Evolutionary conservation across 495 filamentous ascomycete species (phyloP).

Genomic region (Aspergillus wentii): DNA sequence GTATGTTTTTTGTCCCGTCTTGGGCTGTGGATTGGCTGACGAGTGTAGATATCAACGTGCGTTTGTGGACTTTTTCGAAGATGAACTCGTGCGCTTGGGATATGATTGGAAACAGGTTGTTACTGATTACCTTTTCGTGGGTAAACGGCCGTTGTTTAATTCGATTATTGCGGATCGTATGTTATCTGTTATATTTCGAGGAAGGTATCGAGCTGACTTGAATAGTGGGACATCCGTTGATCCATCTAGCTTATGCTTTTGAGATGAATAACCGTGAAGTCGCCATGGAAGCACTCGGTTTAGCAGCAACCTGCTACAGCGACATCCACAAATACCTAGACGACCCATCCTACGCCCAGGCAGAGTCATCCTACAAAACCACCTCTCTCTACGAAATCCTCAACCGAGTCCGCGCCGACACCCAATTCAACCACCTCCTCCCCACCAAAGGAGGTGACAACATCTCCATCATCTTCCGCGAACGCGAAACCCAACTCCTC

Average conservation of each 20-base stretch:
- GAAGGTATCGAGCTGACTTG: too few species aligned
- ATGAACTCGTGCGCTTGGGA: slow-evolving; percentile 65
- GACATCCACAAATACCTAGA: slow-evolving; percentile 75
- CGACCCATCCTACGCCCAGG: slow-evolving; percentile 58
- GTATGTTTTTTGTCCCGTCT: slow-evolving; percentile 27
- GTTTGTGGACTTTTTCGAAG: slow-evolving; percentile 89
- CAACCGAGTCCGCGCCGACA: slow-evolving; percentile 47
- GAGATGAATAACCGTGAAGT: slow-evolving; percentile 75
- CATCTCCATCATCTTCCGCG: slow-evolving; percentile 59
- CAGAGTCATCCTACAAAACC: slow-evolving; percentile 39
- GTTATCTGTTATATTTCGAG: too few species aligned
- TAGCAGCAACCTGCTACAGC: slow-evolving; percentile 67
- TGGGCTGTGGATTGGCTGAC: slow-evolving; percentile 3
- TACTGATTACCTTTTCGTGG: slow-evolving; percentile 68
- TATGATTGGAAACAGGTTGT: slow-evolving; percentile 85
- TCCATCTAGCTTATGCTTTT: slow-evolving; percentile 85
- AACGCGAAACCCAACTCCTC: slow-evolving; percentile 63
- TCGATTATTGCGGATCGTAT: slow-evolving; percentile 70
- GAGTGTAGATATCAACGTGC: slow-evolving; percentile 71
- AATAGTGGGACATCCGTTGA: slow-evolving; percentile 79
- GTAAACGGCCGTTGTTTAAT: slow-evolving; percentile 73
- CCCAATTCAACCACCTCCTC: slow-evolving; percentile 53
- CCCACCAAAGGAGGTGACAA: slow-evolving; percentile 54
- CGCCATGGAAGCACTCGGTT: slow-evolving; percentile 75
- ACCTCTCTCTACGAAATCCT: slow-evolving; percentile 64